phyloP scores from a whole-genome alignment of 805 yeast species.

The Ogataea neopini region DNA sequence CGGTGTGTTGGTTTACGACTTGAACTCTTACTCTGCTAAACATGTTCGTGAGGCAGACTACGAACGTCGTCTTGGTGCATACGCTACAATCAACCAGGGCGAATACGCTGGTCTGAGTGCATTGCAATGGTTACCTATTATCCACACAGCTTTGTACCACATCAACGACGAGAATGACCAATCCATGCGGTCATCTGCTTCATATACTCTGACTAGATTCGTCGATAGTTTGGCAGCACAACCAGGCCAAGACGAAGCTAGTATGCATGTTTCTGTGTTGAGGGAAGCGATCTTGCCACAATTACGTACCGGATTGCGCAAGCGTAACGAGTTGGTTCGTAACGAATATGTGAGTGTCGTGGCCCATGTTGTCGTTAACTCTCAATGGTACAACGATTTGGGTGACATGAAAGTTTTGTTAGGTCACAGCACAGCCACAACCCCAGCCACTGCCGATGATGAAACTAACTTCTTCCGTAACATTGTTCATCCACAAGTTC shows the following conservation, averaged over 20 bases:
- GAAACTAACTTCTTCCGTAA: conserved; percentile 68
- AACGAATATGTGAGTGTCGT: conserved; percentile 70
- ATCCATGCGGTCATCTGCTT: conserved; percentile 76
- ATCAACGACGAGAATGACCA: conserved; percentile 78
- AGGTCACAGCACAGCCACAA: conserved; percentile 23
- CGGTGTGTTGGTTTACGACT: conserved; percentile 54
- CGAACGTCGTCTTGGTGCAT: conserved; percentile 70
- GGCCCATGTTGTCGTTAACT: conserved; percentile 56
- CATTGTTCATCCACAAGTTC: conserved; percentile 79
- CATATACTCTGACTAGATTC: conserved; percentile 61
- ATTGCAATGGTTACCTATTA: conserved; percentile 76
- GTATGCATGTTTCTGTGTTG: conserved; percentile 41
- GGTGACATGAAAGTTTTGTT: conserved; percentile 66
- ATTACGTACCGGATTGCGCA: conserved; percentile 66
- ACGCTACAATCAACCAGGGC: conserved; percentile 60
- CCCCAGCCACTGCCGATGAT: conserved; percentile 59
- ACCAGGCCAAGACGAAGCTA: conserved; percentile 30
- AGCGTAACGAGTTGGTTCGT: conserved; percentile 59
- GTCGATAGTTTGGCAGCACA: conserved; percentile 53
- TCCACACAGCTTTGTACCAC: conserved; percentile 67
- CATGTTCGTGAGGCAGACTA: conserved; percentile 78
- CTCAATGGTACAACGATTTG: conserved; percentile 48
- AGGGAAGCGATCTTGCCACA: conserved; percentile 62
- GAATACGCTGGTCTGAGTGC: conserved; percentile 45
- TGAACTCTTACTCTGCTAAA: conserved; percentile 66